Base-by-base conservation (phyloP, 78 protist species). In the Dictyostelium purpureum region DNA sequence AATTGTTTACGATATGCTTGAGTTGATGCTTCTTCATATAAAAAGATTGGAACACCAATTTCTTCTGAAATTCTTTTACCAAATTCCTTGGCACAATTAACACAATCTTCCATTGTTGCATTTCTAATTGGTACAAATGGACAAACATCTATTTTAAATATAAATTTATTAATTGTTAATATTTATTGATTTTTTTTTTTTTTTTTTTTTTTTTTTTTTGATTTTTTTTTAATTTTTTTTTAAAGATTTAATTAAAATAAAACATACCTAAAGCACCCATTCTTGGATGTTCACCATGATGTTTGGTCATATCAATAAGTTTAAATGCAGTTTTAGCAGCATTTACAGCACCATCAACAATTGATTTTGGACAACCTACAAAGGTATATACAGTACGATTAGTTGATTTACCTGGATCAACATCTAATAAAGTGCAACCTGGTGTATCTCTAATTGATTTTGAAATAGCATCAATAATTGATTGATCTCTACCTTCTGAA, bases 401-500 rank as follows among this genome's bases (percentile, higher is more conserved):
- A 1, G 95, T 92, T 71, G 90, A 80, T 65, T 77, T 77, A 40
- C 95, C 95, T 42, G 95, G 95, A 43, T 92, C 95, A 63, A 82
- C 90, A 76, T 92, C 93, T 24, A 92, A 73, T 16, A 92, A 45
- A 14, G 95, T 87, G 42, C 88, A 79, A 9, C 95, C 95, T 47
- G 73, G 54, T 45, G 80, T 73, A 33, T 63, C 69, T 71, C 59
- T 73, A 19, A 92, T 78, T 14, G 95, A 74, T 37, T 88, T 81
- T 4, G 67, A 63, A 49, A 92, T 79, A 18, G 95, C 95, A 51
- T 92, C 90, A 73, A 92, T 83, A 40, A 92, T 52, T 7, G 4
- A 59, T 65, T 51, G 70, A 66, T 92, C 93, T 78, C 95, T 87
- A 16, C 95, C 95, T 28, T 92, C 95, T 74, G 95, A 92, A 76